Base-by-base conservation (phyloP, 345 rosid species). In the Pistacia integerrima region DNA sequence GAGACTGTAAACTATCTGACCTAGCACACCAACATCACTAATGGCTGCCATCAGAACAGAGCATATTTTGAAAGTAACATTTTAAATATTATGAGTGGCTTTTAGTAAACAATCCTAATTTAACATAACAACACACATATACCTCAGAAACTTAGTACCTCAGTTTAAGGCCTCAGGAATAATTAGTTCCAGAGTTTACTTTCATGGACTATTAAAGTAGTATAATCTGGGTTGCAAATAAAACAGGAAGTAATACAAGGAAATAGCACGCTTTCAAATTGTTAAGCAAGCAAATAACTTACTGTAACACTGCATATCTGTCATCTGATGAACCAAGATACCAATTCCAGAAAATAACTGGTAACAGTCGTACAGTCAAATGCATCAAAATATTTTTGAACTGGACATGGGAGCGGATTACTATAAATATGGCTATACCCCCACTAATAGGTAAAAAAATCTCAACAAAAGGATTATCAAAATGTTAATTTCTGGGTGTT, bases 181-280 rank as follows among this genome's bases (percentile, higher is more conserved):
- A 56, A 38, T 12, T 38, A 13, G 72, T 30, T 41, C 22, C 17
- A 55, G 52, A 65, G 51, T 33, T 52, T 25, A 51, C 36, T 63
- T 14, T 54, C 33, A 59, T 4, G 20, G 28, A n/a, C n/a, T 13
- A 66, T 11, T 35, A 38, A n/a, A 30, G 13, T 74, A 48, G 64
- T 55, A 64, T 38, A 38, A 52, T 49, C 44, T 30, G 33, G 11
- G 49, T 36, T 48, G 14, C 11, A 48, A 38, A 38, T 38, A 38
- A 38, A 38, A 62, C 16, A 64, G 41, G 59, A 28, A 48, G 33
- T 25, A 36, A 17, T 46, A 62, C 48, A 67, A 67, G 17, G 41
- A 67, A 72, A 51, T 72, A 64, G 83, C 88, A 84, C 79, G 84
- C 89, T 76, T 77, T 76, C 74, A 64, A 64, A 20, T 71, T 51